A percentile compares a stretch with the other conserved stretches of the same genome.
phyloP scores from a whole-genome alignment of 306 rosid species.

The Quercus alba region DNA sequence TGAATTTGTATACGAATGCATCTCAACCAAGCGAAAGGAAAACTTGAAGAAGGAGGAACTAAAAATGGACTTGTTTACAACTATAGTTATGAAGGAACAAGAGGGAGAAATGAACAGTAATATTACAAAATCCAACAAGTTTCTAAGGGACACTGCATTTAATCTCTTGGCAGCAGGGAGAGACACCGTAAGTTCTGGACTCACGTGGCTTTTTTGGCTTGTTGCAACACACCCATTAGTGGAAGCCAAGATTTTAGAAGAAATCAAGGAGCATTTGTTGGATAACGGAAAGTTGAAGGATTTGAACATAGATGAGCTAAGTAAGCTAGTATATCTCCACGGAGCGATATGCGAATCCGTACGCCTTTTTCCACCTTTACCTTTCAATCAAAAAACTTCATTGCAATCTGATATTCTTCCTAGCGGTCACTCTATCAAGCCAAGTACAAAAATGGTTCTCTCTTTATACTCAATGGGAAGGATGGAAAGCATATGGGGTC shows the following conservation, averaged over 20 bases:
- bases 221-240: slow-evolving; percentile 9
- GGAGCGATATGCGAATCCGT: slow-evolving; percentile 29
- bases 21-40: too few species aligned
- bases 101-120: neutral
- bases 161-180: neutral
- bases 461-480: neutral
- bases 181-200: neutral
- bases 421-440: slow-evolving; percentile 25
- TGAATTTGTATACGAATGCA: neutral
- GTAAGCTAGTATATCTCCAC: slow-evolving; percentile 24
- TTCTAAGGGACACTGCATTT: neutral
- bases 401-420: slow-evolving; percentile 18
- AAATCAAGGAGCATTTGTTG: too few species aligned
- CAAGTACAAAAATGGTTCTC: neutral
- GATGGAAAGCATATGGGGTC: too few species aligned
- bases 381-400: slow-evolving; percentile 24
- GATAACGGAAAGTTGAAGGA: too few species aligned
- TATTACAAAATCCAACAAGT: too few species aligned
- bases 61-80: neutral
- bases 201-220: neutral
- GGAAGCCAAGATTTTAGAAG: neutral
- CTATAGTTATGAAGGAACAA: neutral
- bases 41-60: neutral
- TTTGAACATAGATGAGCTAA: slow-evolving; percentile 15
- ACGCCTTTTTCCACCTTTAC: slow-evolving; percentile 28